Evolutionary conservation across 495 filamentous ascomycete genomes (phyloP).

Genomic region (Penicillium verhagenii): DNA sequence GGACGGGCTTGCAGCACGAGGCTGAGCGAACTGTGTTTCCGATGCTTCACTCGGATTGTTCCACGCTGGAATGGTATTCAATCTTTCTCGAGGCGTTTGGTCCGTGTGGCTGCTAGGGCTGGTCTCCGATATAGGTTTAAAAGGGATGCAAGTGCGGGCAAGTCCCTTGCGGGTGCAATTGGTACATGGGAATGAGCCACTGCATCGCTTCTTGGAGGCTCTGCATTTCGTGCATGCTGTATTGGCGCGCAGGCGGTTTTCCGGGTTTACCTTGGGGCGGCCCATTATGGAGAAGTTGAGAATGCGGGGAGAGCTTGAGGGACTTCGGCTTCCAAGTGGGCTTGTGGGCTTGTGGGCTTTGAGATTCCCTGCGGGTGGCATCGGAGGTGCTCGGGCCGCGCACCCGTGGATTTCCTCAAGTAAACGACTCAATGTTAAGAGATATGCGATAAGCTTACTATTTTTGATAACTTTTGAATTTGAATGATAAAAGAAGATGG

Average conservation of each 20-base stretch:
- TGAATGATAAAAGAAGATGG: no score
- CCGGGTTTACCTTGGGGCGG: constrained; percentile 37
- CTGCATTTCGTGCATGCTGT: constrained; percentile 39
- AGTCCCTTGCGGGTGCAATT: constrained; percentile 36
- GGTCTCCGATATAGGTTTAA: constrained; percentile 18
- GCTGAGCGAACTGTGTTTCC: constrained; percentile 6
- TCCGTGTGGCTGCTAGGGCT: constrained; percentile 8
- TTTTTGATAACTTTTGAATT: no score
- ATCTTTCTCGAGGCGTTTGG: neutral
- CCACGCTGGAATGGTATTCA: neutral
- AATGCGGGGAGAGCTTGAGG: neutral
- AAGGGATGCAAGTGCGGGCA: constrained; percentile 33
- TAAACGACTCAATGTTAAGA: no score
- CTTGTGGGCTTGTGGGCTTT: no score
- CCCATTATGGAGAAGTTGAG: constrained; percentile 28
- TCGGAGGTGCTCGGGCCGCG: constrained; percentile 1
- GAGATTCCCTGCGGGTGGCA: neutral
- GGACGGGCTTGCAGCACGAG: neutral
- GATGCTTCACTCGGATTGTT: neutral
- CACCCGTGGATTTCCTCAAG: neutral
- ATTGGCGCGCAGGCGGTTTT: constrained; percentile 35
- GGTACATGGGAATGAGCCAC: constrained; percentile 38
- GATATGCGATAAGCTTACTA: no score
- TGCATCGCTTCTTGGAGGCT: constrained; percentile 41
- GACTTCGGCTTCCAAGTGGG: neutral